A percentile compares a stretch with the other conserved stretches of the same genome.
Evolutionary conservation across 208 protist species (phyloP).

Genomic region (Acanthamoeba rhysodes): DNA sequence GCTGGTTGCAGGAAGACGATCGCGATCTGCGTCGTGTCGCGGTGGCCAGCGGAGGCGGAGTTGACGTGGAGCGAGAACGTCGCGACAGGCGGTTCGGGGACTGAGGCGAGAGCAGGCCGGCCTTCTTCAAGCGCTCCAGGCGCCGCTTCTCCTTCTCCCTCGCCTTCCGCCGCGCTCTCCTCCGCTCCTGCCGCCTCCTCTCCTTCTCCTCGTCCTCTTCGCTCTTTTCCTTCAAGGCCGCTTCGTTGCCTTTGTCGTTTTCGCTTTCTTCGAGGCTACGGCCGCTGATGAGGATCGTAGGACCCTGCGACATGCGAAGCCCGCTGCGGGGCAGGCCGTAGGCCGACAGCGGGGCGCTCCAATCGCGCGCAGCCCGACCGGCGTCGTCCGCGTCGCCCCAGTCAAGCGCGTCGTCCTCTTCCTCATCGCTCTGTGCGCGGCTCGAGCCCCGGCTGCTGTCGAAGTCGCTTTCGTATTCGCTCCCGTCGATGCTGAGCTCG

Average conservation of each 20-base stretch:
- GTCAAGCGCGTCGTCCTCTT: background rate
- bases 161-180: background rate
- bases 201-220: background rate
- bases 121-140: background rate
- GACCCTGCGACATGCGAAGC: background rate
- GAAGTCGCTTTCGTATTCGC: background rate
- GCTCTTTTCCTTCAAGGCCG: background rate
- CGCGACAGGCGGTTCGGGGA: background rate
- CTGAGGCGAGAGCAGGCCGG: background rate
- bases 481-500: background rate
- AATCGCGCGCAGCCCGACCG: background rate
- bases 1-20: no score
- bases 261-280: background rate
- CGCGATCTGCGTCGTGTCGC: no score
- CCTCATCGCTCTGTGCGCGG: background rate
- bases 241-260: background rate
- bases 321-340: background rate
- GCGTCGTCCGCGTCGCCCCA: background rate
- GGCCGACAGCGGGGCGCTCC: background rate
- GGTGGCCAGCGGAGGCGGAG: background rate
- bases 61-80: background rate
- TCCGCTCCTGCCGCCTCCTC: slow-evolving; percentile 2
- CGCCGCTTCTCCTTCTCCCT: background rate
- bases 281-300: background rate
- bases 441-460: background rate